Conservation (phyloP, 331 rosid genomes). For the Malus hybrid region DNA sequence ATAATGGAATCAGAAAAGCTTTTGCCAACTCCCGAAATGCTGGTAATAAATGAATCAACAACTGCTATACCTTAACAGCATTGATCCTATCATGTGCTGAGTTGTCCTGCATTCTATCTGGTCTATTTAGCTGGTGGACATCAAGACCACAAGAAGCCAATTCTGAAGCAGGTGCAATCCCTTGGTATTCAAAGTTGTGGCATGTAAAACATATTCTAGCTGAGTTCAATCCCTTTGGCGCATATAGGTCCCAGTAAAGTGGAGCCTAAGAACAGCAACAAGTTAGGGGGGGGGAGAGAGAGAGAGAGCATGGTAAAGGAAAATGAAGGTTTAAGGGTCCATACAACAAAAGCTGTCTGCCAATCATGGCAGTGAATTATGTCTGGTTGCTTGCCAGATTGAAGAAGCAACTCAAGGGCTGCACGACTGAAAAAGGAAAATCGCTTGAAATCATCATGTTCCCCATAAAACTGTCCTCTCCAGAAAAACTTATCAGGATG, state of each 20-base stretch:
- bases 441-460: constrained; percentile 86
- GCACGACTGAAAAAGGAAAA: constrained; percentile 93
- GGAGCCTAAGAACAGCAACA: constrained; percentile 61
- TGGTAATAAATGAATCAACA: not conserved
- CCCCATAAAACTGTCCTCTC: constrained; percentile 82
- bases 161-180: constrained; percentile 73
- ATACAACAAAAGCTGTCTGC: constrained; percentile 98
- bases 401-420: constrained; percentile 90
- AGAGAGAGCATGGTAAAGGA: constrained; percentile 14
- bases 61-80: constrained; percentile 63
- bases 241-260: constrained; percentile 83
- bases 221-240: constrained; percentile 72
- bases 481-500: constrained; percentile 86
- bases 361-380: constrained; percentile 99
- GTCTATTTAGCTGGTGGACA: constrained; percentile 49
- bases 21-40: constrained; percentile 2
- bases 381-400: constrained; percentile 93
- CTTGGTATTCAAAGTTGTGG: constrained; percentile 99
- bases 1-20: constrained; percentile 9
- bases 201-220: constrained; percentile 97
- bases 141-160: constrained; percentile 85
- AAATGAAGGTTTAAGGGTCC: constrained; percentile 19
- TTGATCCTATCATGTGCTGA: constrained; percentile 72
- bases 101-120: constrained; percentile 95
- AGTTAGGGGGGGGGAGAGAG: not conserved